Conservation (phyloP, 495 filamentous ascomycete species). For the Extremus antarcticus region DNA sequence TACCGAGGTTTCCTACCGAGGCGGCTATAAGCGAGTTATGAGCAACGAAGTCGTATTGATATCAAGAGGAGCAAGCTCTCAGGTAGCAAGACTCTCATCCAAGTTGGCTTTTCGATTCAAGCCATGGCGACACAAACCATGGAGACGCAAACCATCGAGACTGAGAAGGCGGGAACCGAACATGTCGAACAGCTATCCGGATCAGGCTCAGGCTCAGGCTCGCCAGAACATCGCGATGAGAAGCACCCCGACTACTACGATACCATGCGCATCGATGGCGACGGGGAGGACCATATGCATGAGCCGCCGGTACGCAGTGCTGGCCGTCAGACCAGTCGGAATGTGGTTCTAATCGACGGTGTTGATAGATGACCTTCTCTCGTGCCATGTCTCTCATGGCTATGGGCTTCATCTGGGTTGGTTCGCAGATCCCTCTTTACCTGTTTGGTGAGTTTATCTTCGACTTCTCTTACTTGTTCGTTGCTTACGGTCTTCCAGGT, state of each 20-base stretch:
- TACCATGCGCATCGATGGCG: neutral
- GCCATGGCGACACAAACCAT: neutral
- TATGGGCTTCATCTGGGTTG: slow-evolving; percentile 23
- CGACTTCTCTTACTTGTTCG: neutral
- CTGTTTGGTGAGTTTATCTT: slow-evolving; percentile 21
- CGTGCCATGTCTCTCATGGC: slow-evolving; percentile 10
- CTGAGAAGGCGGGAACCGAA: neutral
- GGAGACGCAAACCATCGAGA: neutral
- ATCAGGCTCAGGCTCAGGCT: too few species aligned
- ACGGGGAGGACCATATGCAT: neutral
- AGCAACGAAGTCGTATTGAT: too few species aligned
- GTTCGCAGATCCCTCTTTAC: slow-evolving; percentile 29
- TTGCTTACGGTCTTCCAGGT: neutral
- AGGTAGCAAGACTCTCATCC: too few species aligned
- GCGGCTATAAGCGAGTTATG: too few species aligned
- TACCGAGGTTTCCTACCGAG: too few species aligned
- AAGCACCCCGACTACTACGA: neutral
- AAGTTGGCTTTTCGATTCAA: too few species aligned
- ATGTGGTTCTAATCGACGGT: neutral
- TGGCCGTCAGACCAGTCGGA: neutral
- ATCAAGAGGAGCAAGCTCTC: too few species aligned
- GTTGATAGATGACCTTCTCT: slow-evolving; percentile 16
- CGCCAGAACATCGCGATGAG: neutral
- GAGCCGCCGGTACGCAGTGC: neutral
- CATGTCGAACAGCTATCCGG: neutral